Evolutionary conservation across 352 stramenopile species (phyloP), one percentile per base, ranked within the genome.

Genomic region (Paralagenidium karlingii): DNA sequence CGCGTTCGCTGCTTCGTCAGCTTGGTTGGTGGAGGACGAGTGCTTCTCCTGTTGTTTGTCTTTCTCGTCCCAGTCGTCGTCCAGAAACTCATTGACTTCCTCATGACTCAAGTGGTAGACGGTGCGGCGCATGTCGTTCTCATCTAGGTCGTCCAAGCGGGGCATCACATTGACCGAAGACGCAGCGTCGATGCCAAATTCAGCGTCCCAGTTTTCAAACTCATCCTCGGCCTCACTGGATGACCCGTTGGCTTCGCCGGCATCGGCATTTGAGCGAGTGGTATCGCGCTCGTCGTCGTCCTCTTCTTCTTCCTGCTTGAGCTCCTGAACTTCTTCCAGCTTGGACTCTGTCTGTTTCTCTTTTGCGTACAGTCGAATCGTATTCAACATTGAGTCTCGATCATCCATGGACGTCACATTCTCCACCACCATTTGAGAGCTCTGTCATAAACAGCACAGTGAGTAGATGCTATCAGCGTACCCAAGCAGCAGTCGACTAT

Each of bases 281-380:
- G n/a, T n/a, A n/a, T n/a, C n/a, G n/a, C n/a, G n/a, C n/a, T n/a
- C n/a, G n/a, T n/a, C n/a, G n/a, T 41, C 38, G 7, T 41, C 34
- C 43, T 25, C 19, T 18, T 24, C 34, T 2, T 2, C 28, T 12
- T 42, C 38, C 42, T 44, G 3, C 25, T 24, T 24, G 13, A 43
- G n/a, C n/a, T n/a, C n/a, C n/a, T n/a, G n/a, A n/a, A n/a, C n/a
- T n/a, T n/a, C n/a, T n/a, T n/a, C 3, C 27, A 27, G 24, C 32
- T 37, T 21, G 52, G 24, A n/a, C 18, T 3, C 27, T 19, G 4
- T 68, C 55, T 40, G 43, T 53, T 26, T 38, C 56, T 39, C 58
- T 26, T 76, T 83, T 29, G 77, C 75, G 53, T 89, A 93, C 26
- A 90, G 20, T 42, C 82, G 79, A 48, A 93, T 90, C 7, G 76